Percentiles rank a stretch among this genome's conserved stretches.
phyloP scores from a whole-genome alignment of 2,329 filamentous ascomycete genomes.

The Elsinoe batatas region DNA sequence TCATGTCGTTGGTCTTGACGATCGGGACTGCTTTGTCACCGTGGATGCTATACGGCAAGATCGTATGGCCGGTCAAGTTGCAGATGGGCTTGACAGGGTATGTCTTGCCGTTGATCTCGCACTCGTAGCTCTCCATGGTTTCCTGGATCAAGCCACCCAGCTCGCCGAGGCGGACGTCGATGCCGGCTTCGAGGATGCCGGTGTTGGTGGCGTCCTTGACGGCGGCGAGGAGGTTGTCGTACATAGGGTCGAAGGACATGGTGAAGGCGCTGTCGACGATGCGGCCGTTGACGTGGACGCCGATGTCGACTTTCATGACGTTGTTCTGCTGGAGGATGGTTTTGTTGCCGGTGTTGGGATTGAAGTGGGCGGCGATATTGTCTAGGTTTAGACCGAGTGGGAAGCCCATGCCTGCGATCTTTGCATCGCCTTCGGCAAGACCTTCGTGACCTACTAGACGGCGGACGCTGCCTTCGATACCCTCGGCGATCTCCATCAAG shows the following conservation, averaged over 20 bases:
- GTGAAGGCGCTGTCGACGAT: constrained; percentile 66
- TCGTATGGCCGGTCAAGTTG: constrained; percentile 72
- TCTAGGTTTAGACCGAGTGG: constrained; percentile 77
- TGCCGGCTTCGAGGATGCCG: constrained; percentile 78
- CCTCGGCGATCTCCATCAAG: constrained; percentile 72
- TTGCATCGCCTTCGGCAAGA: constrained; percentile 64
- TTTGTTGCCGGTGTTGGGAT: constrained; percentile 79
- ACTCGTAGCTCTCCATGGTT: constrained; percentile 86
- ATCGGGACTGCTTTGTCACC: constrained; percentile 90
- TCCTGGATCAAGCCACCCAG: constrained; percentile 79
- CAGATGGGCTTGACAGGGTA: constrained; percentile 70
- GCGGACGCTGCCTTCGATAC: constrained; percentile 76
- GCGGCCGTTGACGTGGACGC: constrained; percentile 59
- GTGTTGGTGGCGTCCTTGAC: constrained; percentile 36
- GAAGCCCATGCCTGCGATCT: constrained; percentile 76
- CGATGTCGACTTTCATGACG: constrained; percentile 66
- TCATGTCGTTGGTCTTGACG: constrained; percentile 76
- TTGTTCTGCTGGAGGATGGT: constrained; percentile 59
- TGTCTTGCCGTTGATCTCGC: constrained; percentile 68
- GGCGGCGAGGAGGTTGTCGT: constrained; percentile 56
- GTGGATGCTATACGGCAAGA: constrained; percentile 81
- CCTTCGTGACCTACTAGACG: constrained; percentile 67
- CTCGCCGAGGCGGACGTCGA: constrained; percentile 80
- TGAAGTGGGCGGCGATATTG: constrained; percentile 78
- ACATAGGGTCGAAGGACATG: constrained; percentile 56